Evolutionary conservation across 2,329 filamentous ascomycete species (phyloP), one percentile per base, ranked within the genome.

Genomic region (Beauveria bassiana): DNA sequence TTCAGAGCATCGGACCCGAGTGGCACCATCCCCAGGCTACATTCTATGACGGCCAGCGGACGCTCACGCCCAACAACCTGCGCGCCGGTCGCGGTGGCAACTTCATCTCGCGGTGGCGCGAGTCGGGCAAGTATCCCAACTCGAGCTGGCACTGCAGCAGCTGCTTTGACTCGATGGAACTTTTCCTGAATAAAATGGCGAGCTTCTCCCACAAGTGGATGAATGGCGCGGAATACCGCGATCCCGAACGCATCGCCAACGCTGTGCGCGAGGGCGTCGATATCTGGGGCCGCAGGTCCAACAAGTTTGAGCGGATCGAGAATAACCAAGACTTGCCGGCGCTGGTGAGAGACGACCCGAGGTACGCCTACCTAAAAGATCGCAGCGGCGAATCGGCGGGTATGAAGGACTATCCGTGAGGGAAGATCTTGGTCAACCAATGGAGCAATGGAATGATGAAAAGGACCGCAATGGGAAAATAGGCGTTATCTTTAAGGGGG

Each of bases 21-120:
- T 86, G 84, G 83, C 70, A 74, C 8, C 83, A 86, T 62, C 84
- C 85, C 1, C 82, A 87, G 68, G 85, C 83, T 2, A 86, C 84
- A 2, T 78, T 76, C 59, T 86, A 80, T 68, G 65, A 67, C 53
- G 73, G 66, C 62, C 66, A 20, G 20, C 26, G 43, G 14, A 87
- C 85, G 3, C 72, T 87, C 53, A 70, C 72, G 18, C 85, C 84
- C 0, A 76, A 77, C 28, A 77, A 84, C 65, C 74, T 87, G 55
- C 79, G 84, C 26, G 76, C 75, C 64, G 74, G 78, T 45, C 75
- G 78, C 58, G 74, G 76, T 53, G 75, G 76, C 49, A 53, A 47
- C 58, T 46, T 54, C 26, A 10, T 54, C 14, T 60, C 58, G 5
- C 58, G 58, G 12, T 60, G 58, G 58, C 47, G 47, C 40, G 58